Conservation (phyloP, 495 filamentous ascomycete species). For the Daldinia caldariorum region DNA sequence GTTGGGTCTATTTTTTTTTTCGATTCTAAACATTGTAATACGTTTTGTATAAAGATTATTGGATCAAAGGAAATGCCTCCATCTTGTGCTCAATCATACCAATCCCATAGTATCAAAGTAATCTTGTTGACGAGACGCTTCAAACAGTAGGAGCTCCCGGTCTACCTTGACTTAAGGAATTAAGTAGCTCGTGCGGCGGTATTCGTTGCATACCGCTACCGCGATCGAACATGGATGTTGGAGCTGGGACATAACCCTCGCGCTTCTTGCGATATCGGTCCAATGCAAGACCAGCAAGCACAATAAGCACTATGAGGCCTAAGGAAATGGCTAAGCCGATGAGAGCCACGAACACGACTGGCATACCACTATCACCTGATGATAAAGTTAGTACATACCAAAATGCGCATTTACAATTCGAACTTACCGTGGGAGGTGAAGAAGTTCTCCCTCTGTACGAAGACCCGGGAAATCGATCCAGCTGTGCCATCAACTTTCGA, state of each 20-base stretch:
- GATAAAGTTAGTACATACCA: constrained; percentile 46
- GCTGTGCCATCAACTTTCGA: constrained; percentile 67
- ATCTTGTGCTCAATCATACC: constrained; percentile 8
- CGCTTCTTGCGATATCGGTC: constrained; percentile 84
- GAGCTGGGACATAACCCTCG: constrained; percentile 87
- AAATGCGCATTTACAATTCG: constrained; percentile 38
- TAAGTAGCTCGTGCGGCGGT: constrained; percentile 84
- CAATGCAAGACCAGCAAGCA: constrained; percentile 81
- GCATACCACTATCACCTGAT: constrained; percentile 64
- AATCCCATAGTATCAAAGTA: background rate
- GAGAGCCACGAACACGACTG: constrained; percentile 86
- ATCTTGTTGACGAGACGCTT: constrained; percentile 14
- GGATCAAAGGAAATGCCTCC: background rate
- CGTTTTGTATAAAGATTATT: background rate
- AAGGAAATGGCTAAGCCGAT: constrained; percentile 92
- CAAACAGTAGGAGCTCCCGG: constrained; percentile 56
- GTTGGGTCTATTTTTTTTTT: constrained; percentile 22
- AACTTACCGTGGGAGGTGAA: constrained; percentile 57
- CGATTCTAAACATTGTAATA: constrained; percentile 11
- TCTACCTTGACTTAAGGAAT: constrained; percentile 53
- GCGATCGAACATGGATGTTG: constrained; percentile 76
- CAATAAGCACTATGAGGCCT: constrained; percentile 85
- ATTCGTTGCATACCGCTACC: constrained; percentile 79
- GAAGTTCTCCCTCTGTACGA: constrained; percentile 74
- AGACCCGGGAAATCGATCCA: constrained; percentile 71